Percentiles rank a stretch among this genome's conserved stretches.
phyloP scores from a whole-genome alignment of 129 eudicot species.

The Centella asiatica region DNA sequence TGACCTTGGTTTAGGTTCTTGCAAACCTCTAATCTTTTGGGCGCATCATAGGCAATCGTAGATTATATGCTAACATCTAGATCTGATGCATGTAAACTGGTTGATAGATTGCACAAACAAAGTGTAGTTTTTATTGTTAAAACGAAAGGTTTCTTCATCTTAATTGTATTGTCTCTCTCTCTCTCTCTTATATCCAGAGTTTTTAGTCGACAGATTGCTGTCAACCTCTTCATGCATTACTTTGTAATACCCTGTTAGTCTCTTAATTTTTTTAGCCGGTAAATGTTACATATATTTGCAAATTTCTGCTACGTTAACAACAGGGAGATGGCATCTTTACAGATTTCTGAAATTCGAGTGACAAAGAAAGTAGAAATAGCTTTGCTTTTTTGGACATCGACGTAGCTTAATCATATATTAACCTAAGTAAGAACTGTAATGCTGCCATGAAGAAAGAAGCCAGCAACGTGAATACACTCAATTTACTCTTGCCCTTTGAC shows the following conservation, averaged over 20 bases:
- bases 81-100: background rate
- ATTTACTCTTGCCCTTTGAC: slow-evolving; percentile 24
- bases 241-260: too few relatives aligned
- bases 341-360: background rate
- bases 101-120: background rate
- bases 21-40: slow-evolving; percentile 35
- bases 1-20: slow-evolving; percentile 27
- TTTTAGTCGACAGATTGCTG: background rate
- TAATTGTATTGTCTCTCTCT: too few relatives aligned
- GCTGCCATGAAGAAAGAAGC: slow-evolving; percentile 19
- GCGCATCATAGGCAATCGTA: slow-evolving; percentile 9
- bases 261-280: too few relatives aligned
- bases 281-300: too few relatives aligned
- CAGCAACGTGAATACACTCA: slow-evolving; percentile 18
- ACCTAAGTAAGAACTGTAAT: slow-evolving; percentile 18
- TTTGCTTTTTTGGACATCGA: background rate
- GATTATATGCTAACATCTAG: background rate
- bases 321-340: too few relatives aligned
- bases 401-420: background rate
- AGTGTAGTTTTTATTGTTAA: background rate
- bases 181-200: too few relatives aligned
- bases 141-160: background rate
- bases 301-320: too few relatives aligned
- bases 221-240: too few relatives aligned
- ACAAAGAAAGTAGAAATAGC: background rate